A percentile compares a stretch with the other conserved stretches of the same genome.
These are phyloP conservation scores for Podospora australis DNA, from an alignment of 495 filamentous ascomycete species.

Conservation along the genomic window DNA sequence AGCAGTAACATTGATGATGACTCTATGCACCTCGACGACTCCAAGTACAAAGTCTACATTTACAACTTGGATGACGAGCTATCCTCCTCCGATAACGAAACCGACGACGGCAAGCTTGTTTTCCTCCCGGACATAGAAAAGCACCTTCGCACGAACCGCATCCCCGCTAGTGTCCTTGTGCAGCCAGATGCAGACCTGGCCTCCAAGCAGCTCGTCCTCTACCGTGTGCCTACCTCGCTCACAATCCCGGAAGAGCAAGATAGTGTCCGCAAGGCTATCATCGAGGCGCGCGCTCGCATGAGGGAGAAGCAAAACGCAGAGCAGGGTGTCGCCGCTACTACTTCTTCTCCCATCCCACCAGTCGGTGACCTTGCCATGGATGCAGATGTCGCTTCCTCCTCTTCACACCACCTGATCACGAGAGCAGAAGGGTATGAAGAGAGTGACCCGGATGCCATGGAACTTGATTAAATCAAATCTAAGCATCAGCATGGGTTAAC, in stretches of 20 bases:
- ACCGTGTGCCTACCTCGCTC: constrained; percentile 68
- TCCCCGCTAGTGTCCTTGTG: constrained; percentile 55
- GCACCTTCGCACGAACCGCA: constrained; percentile 54
- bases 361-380: constrained; percentile 1
- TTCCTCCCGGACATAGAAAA: constrained; percentile 83
- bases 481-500: neutral
- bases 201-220: constrained; percentile 70
- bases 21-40: constrained; percentile 76
- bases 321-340: neutral
- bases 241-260: constrained; percentile 71
- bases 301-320: constrained; percentile 39
- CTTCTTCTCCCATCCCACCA: neutral
- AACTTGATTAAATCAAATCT: constrained; percentile 48
- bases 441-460: constrained; percentile 63
- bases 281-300: constrained; percentile 69
- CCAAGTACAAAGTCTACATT: constrained; percentile 81
- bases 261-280: constrained; percentile 75
- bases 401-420: neutral
- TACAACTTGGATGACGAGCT: constrained; percentile 85
- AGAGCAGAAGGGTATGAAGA: constrained; percentile 10
- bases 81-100: constrained; percentile 51
- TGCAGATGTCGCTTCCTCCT: neutral
- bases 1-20: constrained; percentile 46
- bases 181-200: constrained; percentile 36
- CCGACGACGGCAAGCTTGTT: constrained; percentile 51